Base-by-base conservation (phyloP, 2,329 filamentous ascomycete genomes). In the Colletotrichum musae region DNA sequence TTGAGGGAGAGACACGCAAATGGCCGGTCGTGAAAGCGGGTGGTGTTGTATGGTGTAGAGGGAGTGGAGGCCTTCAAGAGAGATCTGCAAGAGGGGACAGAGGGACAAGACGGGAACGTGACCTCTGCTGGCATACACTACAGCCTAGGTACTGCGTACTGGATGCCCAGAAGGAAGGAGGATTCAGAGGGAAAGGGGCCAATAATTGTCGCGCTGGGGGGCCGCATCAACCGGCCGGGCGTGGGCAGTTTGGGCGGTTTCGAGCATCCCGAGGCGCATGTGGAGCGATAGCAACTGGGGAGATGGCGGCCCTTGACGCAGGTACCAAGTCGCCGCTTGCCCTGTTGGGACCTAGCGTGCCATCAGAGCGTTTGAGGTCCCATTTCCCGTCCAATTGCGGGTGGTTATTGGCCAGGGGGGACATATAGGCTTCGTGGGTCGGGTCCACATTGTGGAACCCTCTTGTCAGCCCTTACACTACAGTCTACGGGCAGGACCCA, bases 1-100 rank as follows among this genome's bases (percentile, higher is more conserved):
- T 39, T 6, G 60, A 28, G 50, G 54, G 56, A 65, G n/a, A 15
- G 48, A 53, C 32, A 10, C 7, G 32, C 32, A 36, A 12, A 36
- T 36, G 32, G 32, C 32, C 32, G 7, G n/a, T n/a, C n/a, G n/a
- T n/a, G n/a, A n/a, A n/a, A n/a, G n/a, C n/a, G n/a, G n/a, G n/a
- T n/a, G n/a, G 41, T 32, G 59, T 18, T 43, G 51, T 56, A 32
- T 36, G 32, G 32, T 36, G 32, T 6, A 36, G 32, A 36, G 57
- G 60, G 59, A 68, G 65, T 64, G 65, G 65, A 68, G 60, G 65
- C 47, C 62, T 67, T 70, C 24, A 70, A 67, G 67, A 70, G 67
- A 51, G 67, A 70, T 67, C 67, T 39, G 56, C 57, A 13, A 56
- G 67, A 47, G 50, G 39, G 53, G 50, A 24, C 13, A 21, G 41